Percentiles rank a stretch among this genome's conserved stretches.
phyloP scores from a whole-genome alignment of 164 flowering plant species.

The Vitis riparia region DNA sequence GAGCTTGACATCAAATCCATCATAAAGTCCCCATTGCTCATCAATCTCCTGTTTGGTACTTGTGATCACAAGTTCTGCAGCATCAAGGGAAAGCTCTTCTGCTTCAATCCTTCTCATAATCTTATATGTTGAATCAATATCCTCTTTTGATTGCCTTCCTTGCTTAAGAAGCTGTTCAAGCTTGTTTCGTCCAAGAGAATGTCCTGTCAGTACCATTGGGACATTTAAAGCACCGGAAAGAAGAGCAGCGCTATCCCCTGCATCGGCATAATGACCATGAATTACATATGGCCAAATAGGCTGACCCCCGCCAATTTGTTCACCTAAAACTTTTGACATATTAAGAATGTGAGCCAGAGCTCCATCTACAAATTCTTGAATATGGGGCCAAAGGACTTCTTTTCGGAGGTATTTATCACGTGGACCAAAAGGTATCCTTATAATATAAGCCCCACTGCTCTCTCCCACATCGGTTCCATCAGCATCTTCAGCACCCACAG shows the following conservation, averaged over 20 bases:
- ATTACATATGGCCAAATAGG: constrained; percentile 93
- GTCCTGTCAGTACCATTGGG: constrained; percentile 96
- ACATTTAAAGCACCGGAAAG: constrained; percentile 93
- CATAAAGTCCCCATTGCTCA: constrained; percentile 94
- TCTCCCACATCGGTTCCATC: constrained; percentile 68
- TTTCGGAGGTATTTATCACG: constrained; percentile 74
- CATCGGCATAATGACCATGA: constrained; percentile 96
- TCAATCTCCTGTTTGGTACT: constrained; percentile 94
- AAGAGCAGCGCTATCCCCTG: constrained; percentile 94
- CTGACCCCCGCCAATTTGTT: constrained; percentile 75
- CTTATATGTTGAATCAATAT: constrained; percentile 83
- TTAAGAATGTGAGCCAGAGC: constrained; percentile 83
- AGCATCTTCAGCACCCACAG: constrained; percentile 42
- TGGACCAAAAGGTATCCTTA: constrained; percentile 89
- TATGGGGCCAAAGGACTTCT: constrained; percentile 83
- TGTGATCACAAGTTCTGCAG: constrained; percentile 94
- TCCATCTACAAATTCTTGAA: constrained; percentile 94
- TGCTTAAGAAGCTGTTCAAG: constrained; percentile 95
- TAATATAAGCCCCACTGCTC: constrained; percentile 90
- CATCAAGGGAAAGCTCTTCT: constrained; percentile 93
- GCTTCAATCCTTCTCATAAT: constrained; percentile 95
- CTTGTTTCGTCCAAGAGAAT: constrained; percentile 91
- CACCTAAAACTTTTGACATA: constrained; percentile 86
- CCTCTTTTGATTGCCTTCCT: constrained; percentile 89
- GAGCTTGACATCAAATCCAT: constrained; percentile 94